Percentiles rank a stretch among this genome's conserved stretches.
These are phyloP conservation scores for Cairneyella variabilis DNA, from an alignment of 495 filamentous ascomycete species.

Conservation along the genomic window DNA sequence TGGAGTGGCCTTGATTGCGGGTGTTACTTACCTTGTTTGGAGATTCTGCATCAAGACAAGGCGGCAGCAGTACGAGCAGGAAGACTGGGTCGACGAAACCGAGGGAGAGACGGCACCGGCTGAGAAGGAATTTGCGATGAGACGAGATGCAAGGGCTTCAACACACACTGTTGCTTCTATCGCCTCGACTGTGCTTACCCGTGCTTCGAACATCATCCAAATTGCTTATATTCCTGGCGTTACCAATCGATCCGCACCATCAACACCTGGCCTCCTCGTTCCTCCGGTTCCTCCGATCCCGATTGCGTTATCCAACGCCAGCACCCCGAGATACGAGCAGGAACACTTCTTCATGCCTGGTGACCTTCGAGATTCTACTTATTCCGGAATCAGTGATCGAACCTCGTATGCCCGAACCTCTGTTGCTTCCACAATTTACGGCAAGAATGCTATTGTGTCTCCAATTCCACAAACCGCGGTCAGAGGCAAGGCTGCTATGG, in stretches of 20 bases:
- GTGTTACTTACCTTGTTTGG: constrained; percentile 78
- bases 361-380: constrained; percentile 85
- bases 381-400: constrained; percentile 64
- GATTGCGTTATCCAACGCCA: constrained; percentile 52
- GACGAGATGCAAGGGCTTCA: constrained; percentile 64
- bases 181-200: constrained; percentile 90
- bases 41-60: constrained; percentile 80
- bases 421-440: constrained; percentile 89
- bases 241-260: constrained; percentile 83
- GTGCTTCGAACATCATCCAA: constrained; percentile 97
- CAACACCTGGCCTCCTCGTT: constrained; percentile 76
- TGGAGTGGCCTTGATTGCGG: constrained; percentile 62
- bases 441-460: constrained; percentile 78
- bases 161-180: constrained; percentile 89
- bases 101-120: constrained; percentile 28
- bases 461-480: constrained; percentile 78
- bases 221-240: constrained; percentile 98
- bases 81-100: constrained; percentile 43
- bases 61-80: constrained; percentile 56
- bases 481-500: constrained; percentile 81
- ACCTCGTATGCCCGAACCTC: constrained; percentile 69
- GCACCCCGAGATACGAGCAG: constrained; percentile 61
- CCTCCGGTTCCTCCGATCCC: constrained; percentile 93
- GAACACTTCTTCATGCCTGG: constrained; percentile 93
- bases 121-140: constrained; percentile 56